Evolutionary conservation across 306 rosid genomes (phyloP), one percentile per base, ranked within the genome.

Genomic region (Boehmeria nivea): DNA sequence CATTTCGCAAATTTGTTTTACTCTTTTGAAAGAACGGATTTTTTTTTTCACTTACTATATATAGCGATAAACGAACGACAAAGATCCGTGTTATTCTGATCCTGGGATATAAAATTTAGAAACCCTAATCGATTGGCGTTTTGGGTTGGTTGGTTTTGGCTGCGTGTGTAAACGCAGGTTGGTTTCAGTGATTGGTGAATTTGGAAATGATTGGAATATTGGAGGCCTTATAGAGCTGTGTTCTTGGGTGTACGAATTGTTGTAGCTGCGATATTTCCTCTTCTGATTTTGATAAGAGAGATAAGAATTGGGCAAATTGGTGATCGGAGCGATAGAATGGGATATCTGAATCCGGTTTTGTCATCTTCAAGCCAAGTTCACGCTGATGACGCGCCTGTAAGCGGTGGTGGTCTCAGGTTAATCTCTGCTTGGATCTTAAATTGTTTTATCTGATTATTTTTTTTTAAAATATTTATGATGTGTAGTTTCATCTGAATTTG

Each of bases 401-500:
- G 81, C 83, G 95, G 97, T 13, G 95, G 95, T 0, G 97, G 95
- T 65, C 80, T 75, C 76, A 89, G 97, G 97, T 89, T 57, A 23
- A 62, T 56, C n/a, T 9, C 28, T 20, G 15, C 3, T 24, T 65
- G 40, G 59, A 2, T 53, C 58, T 66, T 18, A 5, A 2, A 24
- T 6, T 44, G 37, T 23, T 54, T 5, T 40, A 40, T 14, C 15
- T 6, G 45, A 19, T 40, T 14, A 19, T 14, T 40, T 40, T 40
- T n/a, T n/a, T n/a, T n/a, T n/a, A n/a, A n/a, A n/a, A n/a, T n/a
- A n/a, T 36, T 40, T 15, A 0, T 40, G 18, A 4, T n/a, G 10
- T 40, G 15, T 15, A 40, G 45, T 6, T 53, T 17, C 6, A 17
- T 50, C 18, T 31, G 22, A 20, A 23, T 31, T 15, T 52, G 43